These are phyloP conservation scores for Thalassiosira mediterranea DNA, from an alignment of 352 stramenopile genomes.

Conservation along the genomic window DNA sequence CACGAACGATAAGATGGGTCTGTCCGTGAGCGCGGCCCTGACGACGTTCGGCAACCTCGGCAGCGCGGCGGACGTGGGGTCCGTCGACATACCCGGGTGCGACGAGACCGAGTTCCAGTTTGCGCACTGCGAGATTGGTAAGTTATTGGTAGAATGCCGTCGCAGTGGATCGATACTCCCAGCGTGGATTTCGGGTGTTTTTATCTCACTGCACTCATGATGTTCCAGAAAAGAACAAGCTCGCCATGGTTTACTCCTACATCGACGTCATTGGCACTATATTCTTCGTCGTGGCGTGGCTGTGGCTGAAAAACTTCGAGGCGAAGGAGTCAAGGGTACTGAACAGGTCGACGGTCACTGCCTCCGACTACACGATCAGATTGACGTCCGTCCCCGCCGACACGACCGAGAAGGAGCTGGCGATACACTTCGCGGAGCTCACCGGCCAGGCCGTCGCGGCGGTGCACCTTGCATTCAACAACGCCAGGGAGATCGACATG, in stretches of 20 bases:
- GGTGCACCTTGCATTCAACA: conserved; percentile 64
- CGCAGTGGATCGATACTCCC: too few relatives aligned
- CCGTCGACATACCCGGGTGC: conserved; percentile 52
- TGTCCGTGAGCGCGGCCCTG: conserved; percentile 28
- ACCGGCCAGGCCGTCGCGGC: conserved; percentile 58
- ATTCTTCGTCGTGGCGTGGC: conserved; percentile 67
- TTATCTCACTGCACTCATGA: too few relatives aligned
- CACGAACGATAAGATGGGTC: conserved; percentile 19
- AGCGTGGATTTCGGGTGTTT: too few relatives aligned
- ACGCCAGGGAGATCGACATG: conserved; percentile 58
- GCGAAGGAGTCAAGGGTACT: conserved; percentile 54
- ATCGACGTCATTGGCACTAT: conserved; percentile 72
- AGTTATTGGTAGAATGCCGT: too few relatives aligned
- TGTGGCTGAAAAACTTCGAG: conserved; percentile 62
- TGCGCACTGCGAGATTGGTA: conserved; percentile 50
- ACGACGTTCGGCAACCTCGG: conserved; percentile 66
- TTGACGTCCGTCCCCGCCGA: conserved; percentile 59
- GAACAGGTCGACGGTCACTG: conserved; percentile 51
- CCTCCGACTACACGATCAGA: conserved; percentile 67
- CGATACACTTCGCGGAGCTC: conserved; percentile 63
- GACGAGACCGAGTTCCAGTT: conserved; percentile 53
- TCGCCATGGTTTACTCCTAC: conserved; percentile 50
- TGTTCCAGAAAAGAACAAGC: conserved; percentile 47
- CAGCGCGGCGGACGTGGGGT: conserved; percentile 38
- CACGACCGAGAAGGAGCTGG: conserved; percentile 67